Conservation (phyloP, 2,329 filamentous ascomycete genomes). For the Byssoonygena ceratinophila region DNA sequence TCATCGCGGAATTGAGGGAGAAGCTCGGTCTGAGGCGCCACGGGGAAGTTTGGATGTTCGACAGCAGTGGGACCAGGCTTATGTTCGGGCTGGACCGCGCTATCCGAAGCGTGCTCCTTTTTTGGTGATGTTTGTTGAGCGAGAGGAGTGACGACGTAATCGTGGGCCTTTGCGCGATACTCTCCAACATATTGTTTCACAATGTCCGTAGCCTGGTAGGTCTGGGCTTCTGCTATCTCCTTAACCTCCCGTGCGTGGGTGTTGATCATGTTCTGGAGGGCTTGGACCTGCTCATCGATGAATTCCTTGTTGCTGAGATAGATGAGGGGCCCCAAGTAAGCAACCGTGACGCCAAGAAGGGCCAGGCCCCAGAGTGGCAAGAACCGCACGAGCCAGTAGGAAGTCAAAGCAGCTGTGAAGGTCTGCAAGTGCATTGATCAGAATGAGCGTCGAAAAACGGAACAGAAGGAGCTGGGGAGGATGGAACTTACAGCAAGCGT, state of each 20-base stretch:
- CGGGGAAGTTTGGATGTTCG: constrained; percentile 35
- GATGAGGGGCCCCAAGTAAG: constrained; percentile 51
- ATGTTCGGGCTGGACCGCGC: constrained; percentile 20
- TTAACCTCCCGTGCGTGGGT: constrained; percentile 51
- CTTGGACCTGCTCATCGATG: constrained; percentile 51
- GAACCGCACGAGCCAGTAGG: constrained; percentile 57
- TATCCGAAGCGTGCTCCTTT: background rate
- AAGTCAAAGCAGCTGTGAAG: constrained; percentile 48
- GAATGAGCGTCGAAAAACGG: constrained; percentile 10
- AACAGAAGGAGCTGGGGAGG: background rate
- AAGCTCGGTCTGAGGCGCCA: constrained; percentile 25
- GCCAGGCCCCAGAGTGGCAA: constrained; percentile 55
- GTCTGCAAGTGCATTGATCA: constrained; percentile 36
- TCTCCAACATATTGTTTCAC: constrained; percentile 51
- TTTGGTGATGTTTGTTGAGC: constrained; percentile 20
- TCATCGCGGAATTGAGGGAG: constrained; percentile 4
- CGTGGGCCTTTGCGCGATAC: constrained; percentile 51
- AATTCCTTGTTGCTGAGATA: constrained; percentile 56
- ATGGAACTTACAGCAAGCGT: constrained; percentile 46
- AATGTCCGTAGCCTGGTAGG: constrained; percentile 47
- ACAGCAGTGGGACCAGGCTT: constrained; percentile 27
- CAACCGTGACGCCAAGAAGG: constrained; percentile 45
- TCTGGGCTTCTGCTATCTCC: constrained; percentile 51
- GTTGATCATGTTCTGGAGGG: constrained; percentile 45
- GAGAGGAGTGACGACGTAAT: constrained; percentile 36